phyloP scores from a whole-genome alignment of 768 basidiomycete species.

The Agrocybe pediades region DNA sequence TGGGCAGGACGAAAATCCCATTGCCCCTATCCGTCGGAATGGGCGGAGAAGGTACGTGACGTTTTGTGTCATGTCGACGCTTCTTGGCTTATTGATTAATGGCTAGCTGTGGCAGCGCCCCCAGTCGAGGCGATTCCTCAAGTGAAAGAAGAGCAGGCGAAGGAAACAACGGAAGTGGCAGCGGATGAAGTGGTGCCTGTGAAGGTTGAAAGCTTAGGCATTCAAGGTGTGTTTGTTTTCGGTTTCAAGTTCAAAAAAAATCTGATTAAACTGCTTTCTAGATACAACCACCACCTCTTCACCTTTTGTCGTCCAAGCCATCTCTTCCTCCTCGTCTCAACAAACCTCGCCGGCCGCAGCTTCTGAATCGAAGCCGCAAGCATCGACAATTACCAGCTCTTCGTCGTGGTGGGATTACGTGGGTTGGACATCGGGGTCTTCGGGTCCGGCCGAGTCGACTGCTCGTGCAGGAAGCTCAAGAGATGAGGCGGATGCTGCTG shows the following conservation, averaged over 20 bases:
- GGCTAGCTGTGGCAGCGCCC: too few relatives aligned
- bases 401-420: constrained; percentile 5
- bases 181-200: too few relatives aligned
- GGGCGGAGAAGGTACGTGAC: background rate
- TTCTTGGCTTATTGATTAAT: too few relatives aligned
- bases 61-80: too few relatives aligned
- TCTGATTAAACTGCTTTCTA: background rate
- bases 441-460: background rate
- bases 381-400: background rate
- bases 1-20: background rate
- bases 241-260: too few relatives aligned
- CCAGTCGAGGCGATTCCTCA: too few relatives aligned
- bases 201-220: too few relatives aligned
- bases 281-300: background rate
- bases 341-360: background rate
- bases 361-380: background rate
- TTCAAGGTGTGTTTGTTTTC: too few relatives aligned
- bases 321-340: background rate
- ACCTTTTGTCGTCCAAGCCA: background rate
- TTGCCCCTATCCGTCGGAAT: background rate
- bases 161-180: too few relatives aligned
- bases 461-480: background rate
- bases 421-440: background rate
- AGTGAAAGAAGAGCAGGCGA: too few relatives aligned
- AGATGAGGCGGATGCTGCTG: background rate